phyloP scores from a whole-genome alignment of 2,329 filamentous ascomycete species.

The Aureobasidium sp. region DNA sequence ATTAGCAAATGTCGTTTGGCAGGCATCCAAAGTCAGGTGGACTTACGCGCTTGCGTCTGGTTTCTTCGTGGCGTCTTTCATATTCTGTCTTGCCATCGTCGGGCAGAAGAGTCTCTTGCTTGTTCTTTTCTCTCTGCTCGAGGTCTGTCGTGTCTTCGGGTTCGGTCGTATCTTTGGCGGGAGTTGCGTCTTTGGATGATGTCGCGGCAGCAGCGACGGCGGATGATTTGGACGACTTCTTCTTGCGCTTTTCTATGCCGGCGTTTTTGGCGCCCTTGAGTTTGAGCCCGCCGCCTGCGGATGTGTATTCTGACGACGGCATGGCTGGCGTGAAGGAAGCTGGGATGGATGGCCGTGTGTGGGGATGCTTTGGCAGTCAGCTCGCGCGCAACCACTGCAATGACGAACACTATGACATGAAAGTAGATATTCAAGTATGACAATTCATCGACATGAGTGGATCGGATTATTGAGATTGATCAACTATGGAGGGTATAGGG shows the following conservation, averaged over 20 bases:
- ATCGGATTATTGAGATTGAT: too few relatives aligned
- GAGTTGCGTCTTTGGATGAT: constrained; percentile 19
- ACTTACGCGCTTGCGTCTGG: constrained; percentile 69
- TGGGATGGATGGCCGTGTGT: neutral
- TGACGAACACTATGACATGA: neutral
- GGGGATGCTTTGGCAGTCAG: neutral
- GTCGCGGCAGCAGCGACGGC: constrained; percentile 17
- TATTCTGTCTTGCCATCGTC: constrained; percentile 68
- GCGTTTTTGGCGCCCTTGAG: constrained; percentile 70
- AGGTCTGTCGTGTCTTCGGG: neutral
- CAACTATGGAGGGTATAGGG: neutral
- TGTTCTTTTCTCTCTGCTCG: constrained; percentile 11
- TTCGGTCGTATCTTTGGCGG: neutral
- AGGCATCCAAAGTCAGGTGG: neutral
- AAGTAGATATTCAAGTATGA: neutral
- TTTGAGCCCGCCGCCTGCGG: constrained; percentile 68
- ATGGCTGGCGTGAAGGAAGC: constrained; percentile 36
- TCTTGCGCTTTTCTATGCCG: constrained; percentile 57
- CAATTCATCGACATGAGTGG: neutral
- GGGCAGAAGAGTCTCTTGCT: constrained; percentile 11
- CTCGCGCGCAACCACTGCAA: neutral
- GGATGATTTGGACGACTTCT: constrained; percentile 33
- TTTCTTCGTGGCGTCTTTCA: constrained; percentile 74
- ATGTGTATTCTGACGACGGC: constrained; percentile 68
- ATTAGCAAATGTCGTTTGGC: neutral